A percentile compares a stretch with the other conserved stretches of the same genome.
Evolutionary conservation across 192 early-diverging fungal genomes (phyloP).

Genomic region (Coemansia furcata): DNA sequence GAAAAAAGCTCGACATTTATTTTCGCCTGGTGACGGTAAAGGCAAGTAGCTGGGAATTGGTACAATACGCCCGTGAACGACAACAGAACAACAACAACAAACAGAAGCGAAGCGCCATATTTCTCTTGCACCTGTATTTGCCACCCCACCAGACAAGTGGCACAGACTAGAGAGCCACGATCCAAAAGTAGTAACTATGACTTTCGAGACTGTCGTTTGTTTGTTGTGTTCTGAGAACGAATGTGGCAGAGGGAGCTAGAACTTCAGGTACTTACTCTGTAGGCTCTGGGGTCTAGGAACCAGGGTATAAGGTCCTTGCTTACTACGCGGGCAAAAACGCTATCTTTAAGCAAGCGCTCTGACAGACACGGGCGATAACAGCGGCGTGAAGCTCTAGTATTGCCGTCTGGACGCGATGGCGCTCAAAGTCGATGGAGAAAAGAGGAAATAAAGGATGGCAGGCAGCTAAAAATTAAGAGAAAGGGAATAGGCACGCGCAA

Average conservation of each 20-base stretch:
- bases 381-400: not conserved
- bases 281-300: not conserved
- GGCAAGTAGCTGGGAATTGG: not conserved
- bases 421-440: not conserved
- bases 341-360: not conserved
- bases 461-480: not conserved
- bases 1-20: not conserved
- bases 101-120: not conserved
- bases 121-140: not conserved
- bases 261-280: not conserved
- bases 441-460: not conserved
- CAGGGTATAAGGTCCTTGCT: not conserved
- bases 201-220: not conserved
- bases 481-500: not conserved
- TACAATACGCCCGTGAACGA: not conserved
- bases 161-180: not conserved
- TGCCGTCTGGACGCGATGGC: not conserved
- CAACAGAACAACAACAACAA: not conserved
- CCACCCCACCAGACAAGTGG: not conserved
- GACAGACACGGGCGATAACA: not conserved
- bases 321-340: not conserved
- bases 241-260: not conserved
- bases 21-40: not conserved
- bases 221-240: not conserved
- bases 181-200: not conserved